Evolutionary conservation across 306 rosid genomes (phyloP).

Genomic region (Corylus americana): DNA sequence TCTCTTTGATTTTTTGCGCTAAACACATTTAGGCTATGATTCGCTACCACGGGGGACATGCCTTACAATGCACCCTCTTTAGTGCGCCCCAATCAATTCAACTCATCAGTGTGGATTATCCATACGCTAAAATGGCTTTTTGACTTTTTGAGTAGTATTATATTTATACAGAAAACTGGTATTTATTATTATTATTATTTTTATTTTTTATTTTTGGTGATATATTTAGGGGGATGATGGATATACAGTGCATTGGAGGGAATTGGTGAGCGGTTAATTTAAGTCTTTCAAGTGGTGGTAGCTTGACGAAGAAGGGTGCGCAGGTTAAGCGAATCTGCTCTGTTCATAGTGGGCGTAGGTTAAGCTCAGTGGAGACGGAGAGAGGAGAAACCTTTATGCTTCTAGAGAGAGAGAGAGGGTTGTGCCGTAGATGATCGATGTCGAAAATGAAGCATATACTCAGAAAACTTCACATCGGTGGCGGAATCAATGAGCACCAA

Average conservation of each 20-base stretch:
- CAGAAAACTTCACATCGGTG: conserved; percentile 97
- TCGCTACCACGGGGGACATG: too few relatives aligned
- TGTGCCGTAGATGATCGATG: conserved; percentile 69
- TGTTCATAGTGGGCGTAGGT: conserved; percentile 40
- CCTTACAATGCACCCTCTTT: too few relatives aligned
- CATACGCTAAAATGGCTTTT: too few relatives aligned
- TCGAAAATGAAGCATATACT: conserved; percentile 94
- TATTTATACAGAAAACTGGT: too few relatives aligned
- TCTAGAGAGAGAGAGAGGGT: neutral
- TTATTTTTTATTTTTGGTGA: neutral
- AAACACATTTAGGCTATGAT: neutral
- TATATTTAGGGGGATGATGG: neutral
- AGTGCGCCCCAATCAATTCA: too few relatives aligned
- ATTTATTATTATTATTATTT: neutral
- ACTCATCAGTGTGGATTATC: too few relatives aligned
- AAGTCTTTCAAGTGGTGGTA: conserved; percentile 39
- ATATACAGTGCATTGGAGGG: conserved; percentile 48
- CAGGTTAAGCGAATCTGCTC: conserved; percentile 59
- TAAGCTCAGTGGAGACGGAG: conserved; percentile 30
- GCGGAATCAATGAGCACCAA: conserved; percentile 62
- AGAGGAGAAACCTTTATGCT: conserved; percentile 1
- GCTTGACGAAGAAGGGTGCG: conserved; percentile 64
- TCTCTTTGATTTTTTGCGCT: neutral
- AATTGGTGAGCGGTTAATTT: conserved; percentile 62
- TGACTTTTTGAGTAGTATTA: too few relatives aligned